Evolutionary conservation across 768 basidiomycete genomes (phyloP).

Genomic region (Panellus pusillus): DNA sequence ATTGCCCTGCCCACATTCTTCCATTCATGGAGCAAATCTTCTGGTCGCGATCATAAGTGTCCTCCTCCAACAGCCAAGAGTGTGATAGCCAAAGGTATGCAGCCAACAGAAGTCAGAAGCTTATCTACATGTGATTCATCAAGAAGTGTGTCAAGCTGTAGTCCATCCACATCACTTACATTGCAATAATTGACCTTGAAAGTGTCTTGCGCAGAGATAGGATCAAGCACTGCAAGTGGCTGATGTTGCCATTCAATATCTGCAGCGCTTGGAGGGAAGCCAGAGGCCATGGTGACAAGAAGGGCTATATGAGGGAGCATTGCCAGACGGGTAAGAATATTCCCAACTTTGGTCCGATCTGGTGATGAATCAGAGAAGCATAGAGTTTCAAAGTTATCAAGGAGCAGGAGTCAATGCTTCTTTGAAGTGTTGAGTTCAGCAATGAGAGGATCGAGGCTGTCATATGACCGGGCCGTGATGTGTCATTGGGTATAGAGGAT

Average conservation of each 20-base stretch:
- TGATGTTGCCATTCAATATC: constrained; percentile 26
- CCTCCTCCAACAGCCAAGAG: no score
- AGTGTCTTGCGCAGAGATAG: constrained; percentile 21
- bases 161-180: constrained; percentile 16
- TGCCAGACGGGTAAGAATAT: constrained; percentile 25
- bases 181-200: constrained; percentile 22
- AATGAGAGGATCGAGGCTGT: no score
- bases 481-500: constrained; percentile 24
- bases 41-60: no score
- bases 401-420: constrained; percentile 31
- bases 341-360: constrained; percentile 23
- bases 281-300: no score
- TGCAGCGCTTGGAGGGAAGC: no score
- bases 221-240: constrained; percentile 19
- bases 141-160: constrained; percentile 7
- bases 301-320: constrained; percentile 25
- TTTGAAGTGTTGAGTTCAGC: constrained; percentile 23
- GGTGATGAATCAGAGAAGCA: constrained; percentile 27
- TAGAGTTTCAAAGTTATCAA: constrained; percentile 43
- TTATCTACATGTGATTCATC: neutral
- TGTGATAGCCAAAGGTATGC: no score
- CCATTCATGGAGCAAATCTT: no score
- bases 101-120: constrained; percentile 25
- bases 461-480: constrained; percentile 25
- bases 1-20: no score